Percentiles rank a stretch among this genome's conserved stretches.
Evolutionary conservation across 2,329 filamentous ascomycete species (phyloP).

Genomic region (Exserohilum rostratum): DNA sequence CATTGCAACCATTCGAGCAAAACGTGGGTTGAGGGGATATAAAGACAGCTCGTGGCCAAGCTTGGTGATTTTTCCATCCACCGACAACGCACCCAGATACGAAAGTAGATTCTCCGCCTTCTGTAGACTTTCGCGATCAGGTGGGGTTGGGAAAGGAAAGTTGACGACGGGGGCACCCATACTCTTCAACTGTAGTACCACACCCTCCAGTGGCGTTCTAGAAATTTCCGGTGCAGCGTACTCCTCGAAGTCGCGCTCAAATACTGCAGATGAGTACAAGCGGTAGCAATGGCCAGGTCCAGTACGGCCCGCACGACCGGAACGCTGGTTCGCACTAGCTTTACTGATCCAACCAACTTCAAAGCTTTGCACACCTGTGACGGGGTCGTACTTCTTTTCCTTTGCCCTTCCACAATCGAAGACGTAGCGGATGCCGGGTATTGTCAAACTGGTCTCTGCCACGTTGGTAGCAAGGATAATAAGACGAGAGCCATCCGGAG

Average conservation of each 20-base stretch:
- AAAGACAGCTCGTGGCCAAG: constrained; percentile 82
- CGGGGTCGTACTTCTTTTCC: constrained; percentile 85
- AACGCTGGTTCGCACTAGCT: constrained; percentile 88
- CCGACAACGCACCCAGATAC: constrained; percentile 80
- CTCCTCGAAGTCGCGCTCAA: constrained; percentile 83
- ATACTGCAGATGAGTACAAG: constrained; percentile 92
- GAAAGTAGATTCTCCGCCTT: constrained; percentile 85
- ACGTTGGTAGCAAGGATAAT: constrained; percentile 96
- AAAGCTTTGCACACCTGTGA: constrained; percentile 92
- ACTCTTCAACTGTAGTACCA: constrained; percentile 91
- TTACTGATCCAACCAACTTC: constrained; percentile 98
- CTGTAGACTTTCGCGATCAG: constrained; percentile 74
- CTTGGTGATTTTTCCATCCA: constrained; percentile 75
- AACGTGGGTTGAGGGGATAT: constrained; percentile 89
- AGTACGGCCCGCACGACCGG: constrained; percentile 92
- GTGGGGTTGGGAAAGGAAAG: constrained; percentile 94
- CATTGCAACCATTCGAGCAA: constrained; percentile 88
- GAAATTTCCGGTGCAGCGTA: constrained; percentile 89
- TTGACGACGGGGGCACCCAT: constrained; percentile 92
- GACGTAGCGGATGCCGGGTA: constrained; percentile 92
- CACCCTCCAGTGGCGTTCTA: constrained; percentile 84
- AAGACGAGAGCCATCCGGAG: constrained; percentile 80
- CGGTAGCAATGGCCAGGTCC: constrained; percentile 95
- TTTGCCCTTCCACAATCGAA: constrained; percentile 94
- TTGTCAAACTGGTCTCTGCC: constrained; percentile 95